Conservation (phyloP, 805 yeast species). For the Jamesozyma rosinii region DNA sequence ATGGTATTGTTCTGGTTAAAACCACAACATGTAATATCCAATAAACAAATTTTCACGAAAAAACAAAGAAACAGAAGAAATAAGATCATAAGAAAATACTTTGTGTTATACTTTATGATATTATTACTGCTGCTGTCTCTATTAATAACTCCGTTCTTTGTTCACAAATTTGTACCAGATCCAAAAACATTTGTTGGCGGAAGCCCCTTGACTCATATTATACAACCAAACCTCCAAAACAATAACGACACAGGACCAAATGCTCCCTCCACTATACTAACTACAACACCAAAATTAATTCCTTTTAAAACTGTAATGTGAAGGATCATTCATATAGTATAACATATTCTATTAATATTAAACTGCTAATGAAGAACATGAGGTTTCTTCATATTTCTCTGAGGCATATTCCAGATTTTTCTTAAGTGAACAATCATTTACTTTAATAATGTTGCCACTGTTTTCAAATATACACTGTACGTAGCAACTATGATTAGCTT, state of each 20-base stretch:
- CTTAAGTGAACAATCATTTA: too few species aligned
- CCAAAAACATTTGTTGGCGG: slow-evolving; percentile 15
- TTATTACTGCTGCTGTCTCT: slow-evolving; percentile 34
- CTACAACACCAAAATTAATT: slow-evolving; percentile 32
- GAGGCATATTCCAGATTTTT: too few species aligned
- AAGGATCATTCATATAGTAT: too few species aligned
- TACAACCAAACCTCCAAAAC: slow-evolving; percentile 53
- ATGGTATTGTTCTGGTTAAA: slow-evolving; percentile 58
- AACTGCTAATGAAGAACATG: too few species aligned
- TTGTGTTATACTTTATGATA: slow-evolving; percentile 37
- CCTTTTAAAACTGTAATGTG: slow-evolving; percentile 25
- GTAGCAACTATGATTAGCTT: too few species aligned
- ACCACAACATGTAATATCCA: slow-evolving; percentile 37
- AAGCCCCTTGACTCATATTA: slow-evolving; percentile 31
- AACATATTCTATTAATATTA: too few species aligned
- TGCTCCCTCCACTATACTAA: slow-evolving; percentile 41
- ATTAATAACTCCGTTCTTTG: slow-evolving; percentile 42
- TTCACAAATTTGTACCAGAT: slow-evolving; percentile 23
- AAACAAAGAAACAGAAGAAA: slow-evolving; percentile 35
- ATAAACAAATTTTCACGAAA: slow-evolving; percentile 32
- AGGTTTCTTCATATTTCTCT: too few species aligned
- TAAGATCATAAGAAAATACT: slow-evolving; percentile 37
- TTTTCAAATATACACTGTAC: too few species aligned
- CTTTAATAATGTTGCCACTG: too few species aligned
- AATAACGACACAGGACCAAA: slow-evolving; percentile 58